Conservation (phyloP, 2,329 filamentous ascomycete species). For the Xylaria sp. region DNA sequence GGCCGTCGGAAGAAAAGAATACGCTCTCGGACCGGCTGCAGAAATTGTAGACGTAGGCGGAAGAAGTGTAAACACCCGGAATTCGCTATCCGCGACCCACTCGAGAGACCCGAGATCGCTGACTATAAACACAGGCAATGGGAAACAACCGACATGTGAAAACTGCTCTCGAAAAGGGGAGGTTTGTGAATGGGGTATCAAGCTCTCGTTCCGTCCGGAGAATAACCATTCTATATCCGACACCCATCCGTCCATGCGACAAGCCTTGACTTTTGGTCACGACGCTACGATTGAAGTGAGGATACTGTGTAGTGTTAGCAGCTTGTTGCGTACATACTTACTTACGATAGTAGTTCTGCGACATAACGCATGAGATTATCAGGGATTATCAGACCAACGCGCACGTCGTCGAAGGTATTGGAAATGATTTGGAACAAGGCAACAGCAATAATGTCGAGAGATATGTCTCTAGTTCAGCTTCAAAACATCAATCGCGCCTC, state of each 20-base stretch:
- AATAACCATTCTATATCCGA: neutral
- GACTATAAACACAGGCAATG: neutral
- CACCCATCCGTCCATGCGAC: neutral
- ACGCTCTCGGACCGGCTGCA: neutral
- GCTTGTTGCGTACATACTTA: neutral
- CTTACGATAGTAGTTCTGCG: neutral
- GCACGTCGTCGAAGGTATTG: neutral
- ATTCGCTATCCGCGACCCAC: neutral
- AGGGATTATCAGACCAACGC: neutral
- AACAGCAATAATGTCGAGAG: neutral
- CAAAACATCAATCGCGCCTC: neutral
- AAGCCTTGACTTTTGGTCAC: neutral
- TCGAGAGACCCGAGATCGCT: neutral
- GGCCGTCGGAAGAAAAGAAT: neutral
- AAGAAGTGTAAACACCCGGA: neutral
- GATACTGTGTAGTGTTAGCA: neutral
- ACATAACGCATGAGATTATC: conserved; percentile 1
- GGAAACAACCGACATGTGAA: neutral
- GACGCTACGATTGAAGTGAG: neutral
- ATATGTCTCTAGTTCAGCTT: neutral
- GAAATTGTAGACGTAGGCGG: neutral
- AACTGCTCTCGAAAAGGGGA: neutral
- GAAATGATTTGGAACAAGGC: neutral
- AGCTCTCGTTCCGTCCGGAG: neutral
- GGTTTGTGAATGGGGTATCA: neutral